A percentile compares a stretch with the other conserved stretches of the same genome.
Conservation (phyloP, 495 filamentous ascomycete species). For the Penicillium cinerascens region DNA sequence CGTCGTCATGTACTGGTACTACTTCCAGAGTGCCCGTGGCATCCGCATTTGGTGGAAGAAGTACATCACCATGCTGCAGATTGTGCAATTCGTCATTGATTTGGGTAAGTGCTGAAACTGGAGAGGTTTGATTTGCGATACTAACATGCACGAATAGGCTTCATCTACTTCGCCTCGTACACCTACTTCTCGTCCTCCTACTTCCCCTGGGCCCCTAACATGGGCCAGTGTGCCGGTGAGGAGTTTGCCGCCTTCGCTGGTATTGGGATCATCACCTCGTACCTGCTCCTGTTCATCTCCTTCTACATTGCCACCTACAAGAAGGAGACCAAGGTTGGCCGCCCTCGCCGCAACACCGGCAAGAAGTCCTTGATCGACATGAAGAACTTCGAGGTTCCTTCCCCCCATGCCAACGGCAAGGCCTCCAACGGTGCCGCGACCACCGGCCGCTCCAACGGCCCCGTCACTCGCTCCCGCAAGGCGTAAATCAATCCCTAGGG, state of each 20-base stretch:
- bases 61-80: conserved; percentile 57
- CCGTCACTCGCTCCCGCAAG: conserved; percentile 49
- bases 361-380: conserved; percentile 53
- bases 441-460: conserved; percentile 42
- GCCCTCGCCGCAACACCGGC: conserved; percentile 50
- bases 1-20: conserved; percentile 70
- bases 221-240: conserved; percentile 87
- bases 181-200: conserved; percentile 93
- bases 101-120: conserved; percentile 37
- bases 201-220: conserved; percentile 78
- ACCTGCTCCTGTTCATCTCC: conserved; percentile 95
- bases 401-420: conserved; percentile 28
- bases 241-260: conserved; percentile 96
- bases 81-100: conserved; percentile 57
- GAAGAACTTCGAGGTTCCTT: conserved; percentile 49
- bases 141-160: conserved; percentile 48
- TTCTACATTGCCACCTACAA: conserved; percentile 98
- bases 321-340: conserved; percentile 66
- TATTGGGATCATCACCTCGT: conserved; percentile 85
- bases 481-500: conserved; percentile 28
- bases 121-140: not conserved
- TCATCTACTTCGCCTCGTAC: conserved; percentile 94
- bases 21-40: conserved; percentile 58
- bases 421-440: conserved; percentile 31
- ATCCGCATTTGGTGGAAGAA: conserved; percentile 61